phyloP scores from a whole-genome alignment of 257 asterid genomes.

The Anisodus acutangulus region DNA sequence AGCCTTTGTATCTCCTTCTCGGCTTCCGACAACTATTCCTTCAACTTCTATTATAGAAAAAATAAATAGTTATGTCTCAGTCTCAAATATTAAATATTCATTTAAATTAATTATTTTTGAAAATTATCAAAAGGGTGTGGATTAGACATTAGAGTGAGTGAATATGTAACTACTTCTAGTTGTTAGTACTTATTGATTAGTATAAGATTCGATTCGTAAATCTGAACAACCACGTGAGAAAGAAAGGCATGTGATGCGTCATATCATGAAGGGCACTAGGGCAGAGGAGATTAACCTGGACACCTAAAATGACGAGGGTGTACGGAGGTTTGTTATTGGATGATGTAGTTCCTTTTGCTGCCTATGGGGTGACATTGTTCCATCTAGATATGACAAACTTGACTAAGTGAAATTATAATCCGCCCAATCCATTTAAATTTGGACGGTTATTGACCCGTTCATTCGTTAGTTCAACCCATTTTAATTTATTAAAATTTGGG shows the following conservation, averaged over 20 bases:
- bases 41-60: slow-evolving; percentile 45
- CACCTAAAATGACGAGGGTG: background rate
- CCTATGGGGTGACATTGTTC: background rate
- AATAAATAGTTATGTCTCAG: background rate
- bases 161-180: background rate
- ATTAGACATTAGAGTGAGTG: too few species aligned
- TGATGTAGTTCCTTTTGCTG: slow-evolving; percentile 4
- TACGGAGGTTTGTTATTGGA: slow-evolving; percentile 27
- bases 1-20: slow-evolving; percentile 57
- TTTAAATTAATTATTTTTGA: too few species aligned
- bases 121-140: too few species aligned
- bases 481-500: too few species aligned
- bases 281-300: background rate
- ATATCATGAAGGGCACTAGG: background rate
- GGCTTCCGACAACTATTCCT: slow-evolving; percentile 58
- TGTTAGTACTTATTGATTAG: background rate
- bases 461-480: too few species aligned
- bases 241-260: background rate
- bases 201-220: background rate
- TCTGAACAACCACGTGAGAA: background rate
- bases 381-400: too few species aligned
- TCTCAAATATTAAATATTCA: background rate
- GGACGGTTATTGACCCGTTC: too few species aligned
- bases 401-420: too few species aligned
- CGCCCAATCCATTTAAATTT: too few species aligned